Percentiles rank a stretch among this genome's conserved stretches.
These are phyloP conservation scores for Gonium pectorale DNA, from an alignment of 139 green algal species.

Conservation along the genomic window DNA sequence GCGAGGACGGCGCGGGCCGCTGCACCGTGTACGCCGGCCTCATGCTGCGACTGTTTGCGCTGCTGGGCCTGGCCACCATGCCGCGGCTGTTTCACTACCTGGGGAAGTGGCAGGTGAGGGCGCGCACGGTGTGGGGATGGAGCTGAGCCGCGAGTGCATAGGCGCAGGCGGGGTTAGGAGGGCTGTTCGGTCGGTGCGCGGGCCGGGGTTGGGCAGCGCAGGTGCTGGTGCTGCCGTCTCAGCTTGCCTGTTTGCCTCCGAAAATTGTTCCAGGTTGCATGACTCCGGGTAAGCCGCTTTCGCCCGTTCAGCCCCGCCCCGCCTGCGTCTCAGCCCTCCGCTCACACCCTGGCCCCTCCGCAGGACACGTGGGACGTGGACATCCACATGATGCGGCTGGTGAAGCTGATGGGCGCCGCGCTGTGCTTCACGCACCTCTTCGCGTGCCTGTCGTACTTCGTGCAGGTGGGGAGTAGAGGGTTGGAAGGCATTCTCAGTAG, in stretches of 20 bases:
- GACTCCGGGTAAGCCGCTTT: too few species aligned
- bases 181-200: too few species aligned
- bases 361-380: conserved; percentile 47
- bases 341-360: background rate
- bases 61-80: conserved; percentile 8
- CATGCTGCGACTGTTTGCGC: conserved; percentile 24
- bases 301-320: background rate
- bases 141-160: too few species aligned
- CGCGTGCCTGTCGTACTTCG: conserved; percentile 59
- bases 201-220: too few species aligned
- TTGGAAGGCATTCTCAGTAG: too few species aligned
- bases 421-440: conserved; percentile 64
- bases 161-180: too few species aligned
- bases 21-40: background rate
- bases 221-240: too few species aligned
- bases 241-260: too few species aligned
- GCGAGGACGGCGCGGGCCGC: background rate
- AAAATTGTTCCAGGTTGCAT: too few species aligned
- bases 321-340: background rate
- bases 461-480: conserved; percentile 49
- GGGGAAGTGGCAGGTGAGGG: conserved; percentile 40
- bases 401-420: conserved; percentile 50
- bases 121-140: too few species aligned
- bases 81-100: conserved; percentile 51
- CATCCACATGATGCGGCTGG: conserved; percentile 52